These are phyloP conservation scores for Pythium monospermum DNA, from an alignment of 352 stramenopile species.

Conservation along the genomic window DNA sequence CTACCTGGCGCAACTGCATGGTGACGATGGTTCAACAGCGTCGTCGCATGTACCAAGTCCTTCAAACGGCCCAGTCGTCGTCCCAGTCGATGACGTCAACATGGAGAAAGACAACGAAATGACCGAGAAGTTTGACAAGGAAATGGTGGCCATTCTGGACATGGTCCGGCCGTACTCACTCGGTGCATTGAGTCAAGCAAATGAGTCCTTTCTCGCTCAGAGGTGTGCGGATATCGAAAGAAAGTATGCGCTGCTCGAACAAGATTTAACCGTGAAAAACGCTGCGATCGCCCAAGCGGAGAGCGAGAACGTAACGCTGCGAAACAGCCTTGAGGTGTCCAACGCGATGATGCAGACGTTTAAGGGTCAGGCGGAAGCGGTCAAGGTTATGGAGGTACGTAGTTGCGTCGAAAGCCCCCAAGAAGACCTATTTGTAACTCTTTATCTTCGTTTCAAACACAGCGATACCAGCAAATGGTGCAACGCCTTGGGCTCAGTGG, in stretches of 20 bases:
- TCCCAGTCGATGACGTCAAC: not conserved
- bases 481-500: too few relatives aligned
- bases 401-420: too few relatives aligned
- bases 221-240: constrained; percentile 10
- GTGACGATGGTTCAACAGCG: not conserved
- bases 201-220: constrained; percentile 1
- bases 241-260: not conserved
- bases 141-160: constrained; percentile 5
- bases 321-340: too few relatives aligned
- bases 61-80: too few relatives aligned
- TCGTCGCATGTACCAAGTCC: too few relatives aligned
- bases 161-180: constrained; percentile 13
- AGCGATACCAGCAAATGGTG: too few relatives aligned
- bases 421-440: too few relatives aligned
- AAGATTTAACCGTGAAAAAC: constrained; percentile 31
- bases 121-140: constrained; percentile 1
- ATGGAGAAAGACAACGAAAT: not conserved
- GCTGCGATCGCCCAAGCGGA: not conserved
- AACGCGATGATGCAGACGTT: too few relatives aligned
- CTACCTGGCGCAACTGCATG: too few relatives aligned
- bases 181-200: constrained; percentile 5
- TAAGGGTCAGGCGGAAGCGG: too few relatives aligned
- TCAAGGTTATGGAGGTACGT: not conserved
- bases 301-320: not conserved
- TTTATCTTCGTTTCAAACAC: too few relatives aligned